Percentiles rank a stretch among this genome's conserved stretches.
phyloP scores from a whole-genome alignment of 306 rosid genomes.

The Ochetophila trinervis region DNA sequence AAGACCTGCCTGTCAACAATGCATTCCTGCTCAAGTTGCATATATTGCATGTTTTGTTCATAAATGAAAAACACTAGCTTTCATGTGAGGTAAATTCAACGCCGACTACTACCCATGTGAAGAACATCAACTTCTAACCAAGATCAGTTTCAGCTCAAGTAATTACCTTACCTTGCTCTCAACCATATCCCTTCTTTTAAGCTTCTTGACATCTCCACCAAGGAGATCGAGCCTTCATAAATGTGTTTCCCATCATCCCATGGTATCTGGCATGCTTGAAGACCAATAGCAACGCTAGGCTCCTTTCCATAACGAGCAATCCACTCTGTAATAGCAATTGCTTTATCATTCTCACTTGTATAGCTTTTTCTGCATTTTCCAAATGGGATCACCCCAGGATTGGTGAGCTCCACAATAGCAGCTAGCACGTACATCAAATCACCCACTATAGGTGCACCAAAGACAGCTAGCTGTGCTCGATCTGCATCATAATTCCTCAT shows the following conservation, averaged over 20 bases:
- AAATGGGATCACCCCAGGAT: conserved; percentile 74
- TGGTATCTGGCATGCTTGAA: conserved; percentile 88
- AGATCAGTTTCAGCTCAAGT: conserved; percentile 7
- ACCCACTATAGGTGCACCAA: conserved; percentile 81
- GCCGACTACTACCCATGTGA: too few relatives aligned
- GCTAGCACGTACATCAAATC: conserved; percentile 93
- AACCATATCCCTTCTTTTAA: conserved; percentile 22
- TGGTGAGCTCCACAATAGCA: conserved; percentile 63
- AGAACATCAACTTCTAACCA: too few relatives aligned
- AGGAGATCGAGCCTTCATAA: conserved; percentile 70
- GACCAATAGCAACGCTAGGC: conserved; percentile 77
- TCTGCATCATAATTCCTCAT: conserved; percentile 51
- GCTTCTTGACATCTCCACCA: conserved; percentile 75
- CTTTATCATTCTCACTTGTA: conserved; percentile 53
- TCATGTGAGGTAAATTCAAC: too few relatives aligned
- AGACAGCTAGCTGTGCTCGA: conserved; percentile 82
- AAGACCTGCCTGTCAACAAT: too few relatives aligned
- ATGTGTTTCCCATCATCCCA: conserved; percentile 76
- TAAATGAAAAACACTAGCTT: too few relatives aligned
- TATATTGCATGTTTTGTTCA: too few relatives aligned
- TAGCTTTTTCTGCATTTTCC: conserved; percentile 60
- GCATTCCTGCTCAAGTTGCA: too few relatives aligned
- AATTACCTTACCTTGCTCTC: conserved; percentile 14
- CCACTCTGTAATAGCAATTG: conserved; percentile 57
- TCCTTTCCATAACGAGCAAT: conserved; percentile 72